Evolutionary conservation across 805 yeast genomes (phyloP).

Genomic region (Komagataella populi): DNA sequence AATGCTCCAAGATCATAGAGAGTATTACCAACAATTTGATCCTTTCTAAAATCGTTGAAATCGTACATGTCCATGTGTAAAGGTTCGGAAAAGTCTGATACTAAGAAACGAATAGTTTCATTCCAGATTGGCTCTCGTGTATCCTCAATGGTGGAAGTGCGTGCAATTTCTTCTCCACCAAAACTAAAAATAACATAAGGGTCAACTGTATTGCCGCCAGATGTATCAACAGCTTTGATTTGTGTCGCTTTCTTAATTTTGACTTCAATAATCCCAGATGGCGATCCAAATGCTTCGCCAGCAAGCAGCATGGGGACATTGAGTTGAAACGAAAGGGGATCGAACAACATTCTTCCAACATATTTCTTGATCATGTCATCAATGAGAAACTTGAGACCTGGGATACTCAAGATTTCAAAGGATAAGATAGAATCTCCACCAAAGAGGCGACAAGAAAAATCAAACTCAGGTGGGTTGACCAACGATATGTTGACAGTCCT

Average conservation of each 20-base stretch:
- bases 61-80: conserved; percentile 60
- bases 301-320: conserved; percentile 84
- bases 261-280: conserved; percentile 77
- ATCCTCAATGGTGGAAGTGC: conserved; percentile 55
- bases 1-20: conserved; percentile 62
- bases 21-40: conserved; percentile 66
- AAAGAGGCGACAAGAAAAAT: conserved; percentile 60
- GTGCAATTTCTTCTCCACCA: conserved; percentile 42
- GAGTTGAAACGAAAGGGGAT: conserved; percentile 87
- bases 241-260: conserved; percentile 53
- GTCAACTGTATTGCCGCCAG: conserved; percentile 66
- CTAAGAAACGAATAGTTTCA: conserved; percentile 58
- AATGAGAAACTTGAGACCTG: conserved; percentile 75
- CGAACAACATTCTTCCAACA: conserved; percentile 76
- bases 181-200: conserved; percentile 76
- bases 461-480: conserved; percentile 79
- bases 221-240: conserved; percentile 52
- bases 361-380: conserved; percentile 78
- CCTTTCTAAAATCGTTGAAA: conserved; percentile 64
- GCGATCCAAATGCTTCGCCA: conserved; percentile 65
- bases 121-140: conserved; percentile 74
- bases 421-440: conserved; percentile 76
- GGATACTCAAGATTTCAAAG: conserved; percentile 77
- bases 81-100: conserved; percentile 73
- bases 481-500: conserved; percentile 82